Conservation (phyloP, 2,329 filamentous ascomycete genomes). For the Pestalotiopsis sp. region DNA sequence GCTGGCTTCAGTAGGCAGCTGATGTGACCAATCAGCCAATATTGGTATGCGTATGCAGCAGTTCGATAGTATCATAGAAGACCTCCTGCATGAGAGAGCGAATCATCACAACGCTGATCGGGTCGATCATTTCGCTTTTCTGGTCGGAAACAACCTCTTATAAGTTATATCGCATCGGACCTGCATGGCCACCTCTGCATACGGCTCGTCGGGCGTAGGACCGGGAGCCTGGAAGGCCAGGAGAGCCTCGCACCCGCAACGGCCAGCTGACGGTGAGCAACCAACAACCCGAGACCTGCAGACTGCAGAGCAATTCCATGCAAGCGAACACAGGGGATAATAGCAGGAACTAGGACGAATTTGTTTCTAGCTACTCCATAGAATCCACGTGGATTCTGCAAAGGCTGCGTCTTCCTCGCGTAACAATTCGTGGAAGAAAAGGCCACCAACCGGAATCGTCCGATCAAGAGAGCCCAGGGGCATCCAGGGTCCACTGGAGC, state of each 20-base stretch:
- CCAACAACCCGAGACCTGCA: not conserved
- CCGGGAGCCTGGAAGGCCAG: not conserved
- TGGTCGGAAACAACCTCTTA: not conserved
- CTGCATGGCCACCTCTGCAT: not conserved
- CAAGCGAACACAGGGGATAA: not conserved
- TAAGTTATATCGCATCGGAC: not conserved
- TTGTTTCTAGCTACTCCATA: not conserved
- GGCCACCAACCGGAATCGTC: not conserved
- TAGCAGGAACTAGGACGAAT: not conserved
- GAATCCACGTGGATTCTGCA: not conserved
- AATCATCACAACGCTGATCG: not conserved
- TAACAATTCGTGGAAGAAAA: not conserved
- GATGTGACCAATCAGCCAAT: not conserved
- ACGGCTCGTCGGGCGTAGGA: not conserved
- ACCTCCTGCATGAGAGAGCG: not conserved
- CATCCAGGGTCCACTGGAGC: not conserved
- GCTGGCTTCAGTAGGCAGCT: not conserved
- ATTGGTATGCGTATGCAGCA: not conserved
- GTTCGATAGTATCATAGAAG: not conserved
- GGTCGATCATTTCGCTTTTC: not conserved
- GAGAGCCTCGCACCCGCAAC: not conserved
- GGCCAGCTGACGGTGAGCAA: not conserved
- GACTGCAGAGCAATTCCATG: not conserved
- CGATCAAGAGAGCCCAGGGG: not conserved
- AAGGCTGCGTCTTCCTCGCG: not conserved